Evolutionary conservation across 2,329 filamentous ascomycete species (phyloP), one percentile per base, ranked within the genome.

Genomic region (Venturia oleaginea): DNA sequence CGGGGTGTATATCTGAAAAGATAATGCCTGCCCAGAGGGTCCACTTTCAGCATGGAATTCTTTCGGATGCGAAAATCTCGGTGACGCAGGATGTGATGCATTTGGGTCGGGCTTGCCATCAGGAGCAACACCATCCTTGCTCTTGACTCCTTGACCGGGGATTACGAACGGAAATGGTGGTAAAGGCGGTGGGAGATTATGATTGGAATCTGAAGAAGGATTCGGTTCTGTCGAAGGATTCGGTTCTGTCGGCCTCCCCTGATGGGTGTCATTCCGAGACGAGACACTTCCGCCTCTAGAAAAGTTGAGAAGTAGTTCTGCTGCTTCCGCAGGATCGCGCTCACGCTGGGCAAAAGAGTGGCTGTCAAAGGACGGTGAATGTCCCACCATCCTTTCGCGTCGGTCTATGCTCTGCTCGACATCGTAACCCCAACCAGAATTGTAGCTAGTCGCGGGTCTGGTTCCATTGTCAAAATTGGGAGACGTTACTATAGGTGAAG

Each of bases 361-460:
- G 34, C 34, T 43, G 10, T 62, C 24, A 24, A 37, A 30, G 37
- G 34, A 55, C 10, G 51, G 24, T 6, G 63, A 61, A 46, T 46
- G 34, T 48, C 42, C 46, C 19, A 24, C 30, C 34, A 64, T 59
- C 24, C 54, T 22, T 59, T 65, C 37, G 62, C 72, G 72, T 64
- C 67, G 71, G 64, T 76, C 72, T 22, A 69, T 69, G 71, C 72
- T 72, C 65, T 76, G 71, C 70, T 76, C 75, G 59, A 75, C 72
- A 64, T 76, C 76, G 68, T 75, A 74, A 42, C 73, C 71, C 72
- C 71, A 75, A 69, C 8, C 62, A 46, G 57, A 37, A 66, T 75
- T 75, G 68, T 81, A 77, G 71, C 79, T 81, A 43, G 79, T 81
- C 57, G 76, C 76, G 19, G 79, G 79, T 65, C 79, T 71, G n/a